These are phyloP conservation scores for Psidium friedrichsthalianum DNA, from an alignment of 345 rosid species.

Conservation along the genomic window DNA sequence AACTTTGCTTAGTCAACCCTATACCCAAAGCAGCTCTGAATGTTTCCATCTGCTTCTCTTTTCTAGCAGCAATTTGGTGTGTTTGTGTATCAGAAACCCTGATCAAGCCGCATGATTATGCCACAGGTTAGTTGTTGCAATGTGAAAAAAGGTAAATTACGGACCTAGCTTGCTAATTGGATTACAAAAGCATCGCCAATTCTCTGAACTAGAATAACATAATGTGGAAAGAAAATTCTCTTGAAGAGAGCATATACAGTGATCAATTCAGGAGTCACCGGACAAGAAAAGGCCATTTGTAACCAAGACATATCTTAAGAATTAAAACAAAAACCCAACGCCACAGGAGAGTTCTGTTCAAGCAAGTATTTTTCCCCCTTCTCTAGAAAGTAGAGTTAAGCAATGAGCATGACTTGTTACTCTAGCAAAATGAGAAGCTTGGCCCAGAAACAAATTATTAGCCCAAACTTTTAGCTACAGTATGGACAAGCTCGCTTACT, in stretches of 20 bases:
- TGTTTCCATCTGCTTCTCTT: slow-evolving; percentile 89
- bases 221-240: neutral
- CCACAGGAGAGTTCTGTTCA: neutral
- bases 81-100: slow-evolving; percentile 81
- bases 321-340: neutral
- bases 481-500: neutral
- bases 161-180: neutral
- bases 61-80: slow-evolving; percentile 88
- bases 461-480: neutral
- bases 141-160: neutral
- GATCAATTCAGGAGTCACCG: neutral
- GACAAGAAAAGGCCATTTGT: neutral
- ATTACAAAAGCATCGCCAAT: neutral
- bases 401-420: neutral
- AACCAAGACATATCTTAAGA: neutral
- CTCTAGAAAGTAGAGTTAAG: neutral
- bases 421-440: neutral
- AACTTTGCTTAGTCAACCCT: slow-evolving; percentile 21
- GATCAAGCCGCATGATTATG: neutral
- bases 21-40: slow-evolving; percentile 83
- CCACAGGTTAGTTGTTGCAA: neutral
- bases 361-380: neutral
- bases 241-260: neutral
- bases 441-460: neutral
- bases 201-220: neutral